These are phyloP conservation scores for Calonectria henricotiae DNA, from an alignment of 2,329 filamentous ascomycete genomes.

Conservation along the genomic window DNA sequence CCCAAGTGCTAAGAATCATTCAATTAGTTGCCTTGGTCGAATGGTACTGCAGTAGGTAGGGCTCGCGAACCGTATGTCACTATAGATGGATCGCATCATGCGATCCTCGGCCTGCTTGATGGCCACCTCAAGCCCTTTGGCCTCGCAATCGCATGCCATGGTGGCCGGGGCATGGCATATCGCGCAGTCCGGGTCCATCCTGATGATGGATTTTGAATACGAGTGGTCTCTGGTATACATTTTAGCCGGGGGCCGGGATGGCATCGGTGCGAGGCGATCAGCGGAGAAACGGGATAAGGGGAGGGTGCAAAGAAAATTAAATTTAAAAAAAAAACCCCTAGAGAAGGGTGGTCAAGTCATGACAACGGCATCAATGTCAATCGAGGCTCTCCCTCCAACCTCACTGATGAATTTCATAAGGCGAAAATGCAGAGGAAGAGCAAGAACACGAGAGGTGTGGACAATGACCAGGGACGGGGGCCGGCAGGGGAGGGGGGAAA, in stretches of 20 bases:
- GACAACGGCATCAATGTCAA: slow-evolving; percentile 46
- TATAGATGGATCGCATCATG: slow-evolving; percentile 76
- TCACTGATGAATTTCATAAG: slow-evolving; percentile 53
- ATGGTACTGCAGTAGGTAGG: slow-evolving; percentile 20
- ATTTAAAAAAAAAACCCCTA: slow-evolving; percentile 44
- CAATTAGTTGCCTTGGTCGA: slow-evolving; percentile 38
- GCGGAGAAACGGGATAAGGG: slow-evolving; percentile 36
- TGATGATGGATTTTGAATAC: slow-evolving; percentile 68
- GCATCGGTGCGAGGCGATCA: slow-evolving; percentile 38
- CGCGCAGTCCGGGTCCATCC: slow-evolving; percentile 80
- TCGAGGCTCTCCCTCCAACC: slow-evolving; percentile 52
- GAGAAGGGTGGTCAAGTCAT: slow-evolving; percentile 47
- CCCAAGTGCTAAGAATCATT: slow-evolving; percentile 70
- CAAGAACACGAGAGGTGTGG: slow-evolving; percentile 44
- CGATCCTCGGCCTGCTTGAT: slow-evolving; percentile 75
- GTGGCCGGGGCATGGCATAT: slow-evolving; percentile 76
- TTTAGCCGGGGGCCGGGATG: slow-evolving; percentile 59
- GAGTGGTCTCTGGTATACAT: slow-evolving; percentile 69
- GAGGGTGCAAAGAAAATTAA: slow-evolving; percentile 25
- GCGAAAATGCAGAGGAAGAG: slow-evolving; percentile 41
- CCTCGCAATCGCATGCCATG: slow-evolving; percentile 76
- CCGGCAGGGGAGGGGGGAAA: slow-evolving; percentile 40
- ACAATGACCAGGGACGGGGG: slow-evolving; percentile 44
- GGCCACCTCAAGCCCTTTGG: slow-evolving; percentile 75
- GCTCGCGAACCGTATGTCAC: slow-evolving; percentile 73